phyloP scores from a whole-genome alignment of 495 filamentous ascomycete genomes.

The Penicillium argentinense region DNA sequence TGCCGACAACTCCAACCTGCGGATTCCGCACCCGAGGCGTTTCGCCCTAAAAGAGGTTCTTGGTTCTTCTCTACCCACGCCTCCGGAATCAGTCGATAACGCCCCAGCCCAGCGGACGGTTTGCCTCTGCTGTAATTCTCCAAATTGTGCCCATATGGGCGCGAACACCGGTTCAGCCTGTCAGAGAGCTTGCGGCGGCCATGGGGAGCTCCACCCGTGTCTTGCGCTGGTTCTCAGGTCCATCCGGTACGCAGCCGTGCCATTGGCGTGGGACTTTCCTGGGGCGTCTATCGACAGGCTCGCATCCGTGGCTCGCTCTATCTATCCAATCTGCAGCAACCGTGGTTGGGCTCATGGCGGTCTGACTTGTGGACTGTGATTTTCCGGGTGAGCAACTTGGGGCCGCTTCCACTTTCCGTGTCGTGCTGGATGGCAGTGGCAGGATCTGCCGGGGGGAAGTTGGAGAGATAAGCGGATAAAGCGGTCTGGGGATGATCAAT shows the following conservation, averaged over 20 bases:
- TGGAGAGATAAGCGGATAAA: slow-evolving; percentile 10
- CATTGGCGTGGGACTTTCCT: too few relatives aligned
- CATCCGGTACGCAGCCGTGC: neutral
- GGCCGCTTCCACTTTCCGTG: slow-evolving; percentile 6
- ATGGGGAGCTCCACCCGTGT: neutral
- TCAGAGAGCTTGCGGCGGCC: neutral
- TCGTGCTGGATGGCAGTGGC: too few relatives aligned
- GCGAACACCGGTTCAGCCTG: neutral
- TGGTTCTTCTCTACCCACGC: too few relatives aligned
- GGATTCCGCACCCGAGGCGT: too few relatives aligned
- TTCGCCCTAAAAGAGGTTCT: too few relatives aligned
- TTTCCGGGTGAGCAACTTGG: slow-evolving; percentile 7
- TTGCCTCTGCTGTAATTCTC: too few relatives aligned
- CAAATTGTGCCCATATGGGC: neutral
- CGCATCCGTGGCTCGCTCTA: neutral
- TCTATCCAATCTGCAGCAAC: neutral
- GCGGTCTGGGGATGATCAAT: slow-evolving; percentile 17
- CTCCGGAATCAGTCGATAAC: too few relatives aligned
- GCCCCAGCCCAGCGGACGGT: too few relatives aligned
- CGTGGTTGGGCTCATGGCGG: neutral
- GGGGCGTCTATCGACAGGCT: neutral
- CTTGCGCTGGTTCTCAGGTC: neutral
- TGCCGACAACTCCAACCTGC: too few relatives aligned
- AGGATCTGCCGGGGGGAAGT: slow-evolving; percentile 7
- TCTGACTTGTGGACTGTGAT: slow-evolving; percentile 6